Conservation (phyloP, 345 rosid species). For the Anastatica hierochuntica region DNA sequence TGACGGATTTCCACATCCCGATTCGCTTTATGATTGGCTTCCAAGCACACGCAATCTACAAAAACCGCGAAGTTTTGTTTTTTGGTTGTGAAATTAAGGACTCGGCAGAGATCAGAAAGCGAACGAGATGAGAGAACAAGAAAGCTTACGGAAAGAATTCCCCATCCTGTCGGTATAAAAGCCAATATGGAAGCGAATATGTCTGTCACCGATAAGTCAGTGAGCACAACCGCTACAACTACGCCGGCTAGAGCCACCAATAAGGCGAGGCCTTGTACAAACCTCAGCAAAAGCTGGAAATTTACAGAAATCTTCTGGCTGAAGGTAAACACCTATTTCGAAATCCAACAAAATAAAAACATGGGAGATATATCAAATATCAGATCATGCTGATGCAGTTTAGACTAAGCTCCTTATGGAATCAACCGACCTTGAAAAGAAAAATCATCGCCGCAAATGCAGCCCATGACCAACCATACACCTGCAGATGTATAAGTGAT, state of each 20-base stretch:
- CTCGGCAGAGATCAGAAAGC: not conserved
- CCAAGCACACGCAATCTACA: conserved; percentile 92
- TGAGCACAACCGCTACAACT: conserved; percentile 44
- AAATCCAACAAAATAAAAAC: not conserved
- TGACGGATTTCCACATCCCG: conserved; percentile 78
- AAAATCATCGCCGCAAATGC: conserved; percentile 54
- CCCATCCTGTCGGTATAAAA: conserved; percentile 95
- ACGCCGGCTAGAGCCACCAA: conserved; percentile 71
- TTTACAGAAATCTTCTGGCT: conserved; percentile 95
- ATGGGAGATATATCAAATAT: conserved; percentile 1
- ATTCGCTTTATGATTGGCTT: conserved; percentile 66
- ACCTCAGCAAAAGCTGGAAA: conserved; percentile 83
- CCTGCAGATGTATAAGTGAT: conserved; percentile 30
- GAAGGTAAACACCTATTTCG: conserved; percentile 76
- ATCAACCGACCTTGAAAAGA: conserved; percentile 65
- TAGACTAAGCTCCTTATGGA: not conserved
- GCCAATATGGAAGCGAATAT: conserved; percentile 76
- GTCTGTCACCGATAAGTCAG: conserved; percentile 43
- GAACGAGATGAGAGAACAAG: not conserved
- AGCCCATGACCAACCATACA: conserved; percentile 80
- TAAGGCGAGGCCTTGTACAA: conserved; percentile 74
- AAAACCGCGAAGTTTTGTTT: no score
- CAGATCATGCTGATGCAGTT: conserved; percentile 10
- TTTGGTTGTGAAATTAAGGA: not conserved
- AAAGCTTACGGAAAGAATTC: conserved; percentile 67